Evolutionary conservation across 495 filamentous ascomycete species (phyloP), one percentile per base, ranked within the genome.

Genomic region (Tuber umbilicatum): DNA sequence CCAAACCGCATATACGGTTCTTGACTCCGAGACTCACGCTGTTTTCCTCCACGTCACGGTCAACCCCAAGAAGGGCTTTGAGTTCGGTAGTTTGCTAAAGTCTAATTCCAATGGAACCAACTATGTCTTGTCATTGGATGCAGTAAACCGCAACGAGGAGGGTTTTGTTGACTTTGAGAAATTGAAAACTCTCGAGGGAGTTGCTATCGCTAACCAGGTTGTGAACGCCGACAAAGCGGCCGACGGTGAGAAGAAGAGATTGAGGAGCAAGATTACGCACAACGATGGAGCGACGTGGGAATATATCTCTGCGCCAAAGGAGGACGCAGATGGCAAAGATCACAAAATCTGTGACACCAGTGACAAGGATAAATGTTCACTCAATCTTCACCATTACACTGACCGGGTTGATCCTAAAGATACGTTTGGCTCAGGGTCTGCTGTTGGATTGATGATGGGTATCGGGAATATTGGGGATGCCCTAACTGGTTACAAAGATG

Each of bases 41-140:
- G 86, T 97, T 70, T 97, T 98, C 85, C 83, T 99, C 73, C 93
- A 97, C 75, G 94, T 98, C 23, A 92, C 90, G 4, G 90, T 92
- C 70, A 90, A 90, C 73, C 86, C 85, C 39, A 84, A 84, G 12
- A 79, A 85, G 38, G 89, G 86, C 5, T 87, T 86, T 45, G 88
- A 90, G 72, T 93, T 91, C 76, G 95, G 95, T n/a, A 89, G 89
- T 38, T 90, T 99, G 71, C 87, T 99, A 81, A 98, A 98, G 87
- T 97, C 93, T 79, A 99, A 99, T 84, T 97, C 92, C 79, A 98
- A 98, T 81, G 95, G 95, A 50, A 98, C 95, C 0, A 94, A 91
- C 3, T 99, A 97, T 78, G 92, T 96, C 35, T 85, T 94, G 70
- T 94, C 91, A 83, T 84, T 94, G 14, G 84, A 87, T 69, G 88